phyloP scores from a whole-genome alignment of 805 yeast genomes.

The Hanseniaspora meyeri region DNA sequence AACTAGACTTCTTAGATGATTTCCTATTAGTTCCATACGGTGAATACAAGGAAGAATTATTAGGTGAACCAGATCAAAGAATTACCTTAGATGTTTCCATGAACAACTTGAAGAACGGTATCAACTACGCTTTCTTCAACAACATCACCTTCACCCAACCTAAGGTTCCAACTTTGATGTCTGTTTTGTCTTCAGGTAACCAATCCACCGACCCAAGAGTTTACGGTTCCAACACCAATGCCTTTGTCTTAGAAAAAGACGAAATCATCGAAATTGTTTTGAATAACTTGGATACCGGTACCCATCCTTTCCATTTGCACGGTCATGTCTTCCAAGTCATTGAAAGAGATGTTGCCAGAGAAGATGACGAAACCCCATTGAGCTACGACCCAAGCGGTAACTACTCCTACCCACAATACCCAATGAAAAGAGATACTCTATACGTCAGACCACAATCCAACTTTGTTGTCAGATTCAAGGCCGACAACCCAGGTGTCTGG shows the following conservation, averaged over 20 bases:
- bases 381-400: conserved; percentile 41
- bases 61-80: conserved; percentile 55
- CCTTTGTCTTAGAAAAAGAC: conserved; percentile 48
- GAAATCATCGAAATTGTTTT: conserved; percentile 64
- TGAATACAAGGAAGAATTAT: conserved; percentile 36
- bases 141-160: conserved; percentile 67
- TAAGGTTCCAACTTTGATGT: conserved; percentile 71
- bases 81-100: conserved; percentile 64
- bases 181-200: conserved; percentile 65
- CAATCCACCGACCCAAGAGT: conserved; percentile 39
- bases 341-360: conserved; percentile 52
- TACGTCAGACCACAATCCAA: conserved; percentile 75
- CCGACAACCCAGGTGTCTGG: conserved; percentile 97
- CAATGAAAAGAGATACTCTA: conserved; percentile 74
- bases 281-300: conserved; percentile 82
- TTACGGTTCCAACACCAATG: conserved; percentile 69
- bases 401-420: conserved; percentile 51
- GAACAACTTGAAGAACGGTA: conserved; percentile 78
- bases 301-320: conserved; percentile 95
- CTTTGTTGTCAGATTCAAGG: conserved; percentile 73
- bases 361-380: conserved; percentile 41
- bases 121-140: conserved; percentile 94
- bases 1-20: conserved; percentile 57
- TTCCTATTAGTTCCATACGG: conserved; percentile 52
- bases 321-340: conserved; percentile 76